A percentile compares a stretch with the other conserved stretches of the same genome.
These are phyloP conservation scores for Aspergillus fumigatus DNA, from an alignment of 2,329 filamentous ascomycete species.

Conservation along the genomic window DNA sequence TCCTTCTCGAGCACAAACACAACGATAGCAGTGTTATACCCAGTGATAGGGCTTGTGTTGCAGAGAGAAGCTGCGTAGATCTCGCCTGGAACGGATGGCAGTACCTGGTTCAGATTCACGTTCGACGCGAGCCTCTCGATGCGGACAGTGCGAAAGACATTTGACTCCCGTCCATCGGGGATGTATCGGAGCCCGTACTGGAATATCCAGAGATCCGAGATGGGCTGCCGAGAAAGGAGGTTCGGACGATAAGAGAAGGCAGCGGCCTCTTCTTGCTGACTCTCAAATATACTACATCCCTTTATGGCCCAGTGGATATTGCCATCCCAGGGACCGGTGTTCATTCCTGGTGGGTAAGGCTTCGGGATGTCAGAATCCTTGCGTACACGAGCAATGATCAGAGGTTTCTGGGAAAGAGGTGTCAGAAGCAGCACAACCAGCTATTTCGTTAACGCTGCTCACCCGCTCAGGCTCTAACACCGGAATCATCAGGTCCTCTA, in stretches of 20 bases:
- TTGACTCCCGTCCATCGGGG: conserved; percentile 16
- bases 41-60: conserved; percentile 25
- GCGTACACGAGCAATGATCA: neutral
- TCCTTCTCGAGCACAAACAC: conserved; percentile 25
- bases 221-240: conserved; percentile 2
- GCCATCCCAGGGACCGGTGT: conserved; percentile 17
- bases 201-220: conserved; percentile 21
- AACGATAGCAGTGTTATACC: conserved; percentile 27
- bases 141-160: conserved; percentile 27
- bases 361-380: neutral
- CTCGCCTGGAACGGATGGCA: conserved; percentile 21
- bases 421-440: neutral
- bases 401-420: neutral
- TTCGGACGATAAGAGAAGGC: conserved; percentile 11
- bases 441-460: neutral
- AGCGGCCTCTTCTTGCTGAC: conserved; percentile 16
- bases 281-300: conserved; percentile 19
- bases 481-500: conserved; percentile 12
- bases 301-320: conserved; percentile 18
- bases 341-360: neutral
- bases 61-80: conserved; percentile 27
- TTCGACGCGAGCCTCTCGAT: conserved; percentile 23
- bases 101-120: conserved; percentile 20
- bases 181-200: conserved; percentile 31
- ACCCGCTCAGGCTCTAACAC: conserved; percentile 13